Base-by-base conservation (phyloP, 805 yeast genomes). In the Ogataea thermomethanolica region DNA sequence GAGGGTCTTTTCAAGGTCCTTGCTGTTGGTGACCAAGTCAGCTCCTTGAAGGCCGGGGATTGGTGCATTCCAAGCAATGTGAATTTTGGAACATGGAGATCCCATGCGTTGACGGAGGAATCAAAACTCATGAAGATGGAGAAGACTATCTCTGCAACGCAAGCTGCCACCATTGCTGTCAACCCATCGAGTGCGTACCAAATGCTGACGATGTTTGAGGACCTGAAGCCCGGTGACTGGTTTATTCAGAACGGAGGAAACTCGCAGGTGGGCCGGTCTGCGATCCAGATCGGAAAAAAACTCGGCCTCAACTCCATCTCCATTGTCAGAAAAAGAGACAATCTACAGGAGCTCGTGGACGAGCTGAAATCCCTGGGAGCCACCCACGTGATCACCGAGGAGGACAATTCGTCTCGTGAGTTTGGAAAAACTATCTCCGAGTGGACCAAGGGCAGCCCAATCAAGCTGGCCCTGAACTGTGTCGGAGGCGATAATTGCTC, bases 231-330 rank as follows among this genome's bases (percentile, higher is more conserved):
- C 2, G 87, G 87, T 13, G 90, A 90, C 61, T 93, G 96, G 95
- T 77, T 93, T 48, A 80, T 93, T 46, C 98, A 93, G 66, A 93
- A 91, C 55, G 99, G 96, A 24, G 98, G 96, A 25, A 93, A 88
- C 50, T 87, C 96, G 7, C 95, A 93, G 22, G 99, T 93, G 8
- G 96, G 96, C 5, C 79, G 88, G 51, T 81, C 84, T 52, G 98
- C 95, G 7, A 74, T 88, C 35, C 99, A 93, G 64, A 76, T 93
- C 39, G 96, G 86, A 23, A 77, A 78, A 49, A 69, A 79, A 22
- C 71, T 83, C 60, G 96, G 95, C 1, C 64, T 81, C 58, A 87
- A 88, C 54, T 87, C 95, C 8, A 74, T 93, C 50, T 81, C 86
- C 46, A 93, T 93, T 32, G 84, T 93, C 36, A 79, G 99, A 62